These are phyloP conservation scores for Hemisphaericaspora subhashii DNA, from an alignment of 1,139 yeast genomes.

Conservation along the genomic window DNA sequence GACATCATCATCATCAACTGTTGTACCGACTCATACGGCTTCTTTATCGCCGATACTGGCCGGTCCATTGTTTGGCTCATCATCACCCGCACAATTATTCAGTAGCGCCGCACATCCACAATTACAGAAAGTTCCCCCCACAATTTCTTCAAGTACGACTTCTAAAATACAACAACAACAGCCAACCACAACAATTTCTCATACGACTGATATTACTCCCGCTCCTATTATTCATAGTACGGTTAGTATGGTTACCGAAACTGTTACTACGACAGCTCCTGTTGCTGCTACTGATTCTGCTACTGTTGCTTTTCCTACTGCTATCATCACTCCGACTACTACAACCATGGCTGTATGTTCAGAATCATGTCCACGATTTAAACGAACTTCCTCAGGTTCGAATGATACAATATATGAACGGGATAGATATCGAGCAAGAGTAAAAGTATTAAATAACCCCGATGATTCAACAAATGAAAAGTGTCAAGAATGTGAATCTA, in stretches of 20 bases:
- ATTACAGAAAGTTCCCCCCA: neutral
- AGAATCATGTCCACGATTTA: constrained; percentile 14
- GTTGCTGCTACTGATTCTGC: neutral
- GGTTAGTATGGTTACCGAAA: neutral
- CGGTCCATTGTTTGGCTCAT: too few species aligned
- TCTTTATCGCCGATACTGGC: too few species aligned
- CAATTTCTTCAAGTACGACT: neutral
- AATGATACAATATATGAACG: constrained; percentile 44
- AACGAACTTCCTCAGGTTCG: constrained; percentile 44
- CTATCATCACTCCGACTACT: neutral
- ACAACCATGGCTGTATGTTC: neutral
- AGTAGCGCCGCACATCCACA: constrained; percentile 1
- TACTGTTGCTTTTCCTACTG: neutral
- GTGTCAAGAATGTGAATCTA: constrained; percentile 35
- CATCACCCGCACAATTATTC: neutral
- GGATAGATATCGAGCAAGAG: constrained; percentile 44
- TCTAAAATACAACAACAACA: neutral
- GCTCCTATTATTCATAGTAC: neutral
- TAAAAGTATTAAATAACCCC: constrained; percentile 32
- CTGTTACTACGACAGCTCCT: neutral
- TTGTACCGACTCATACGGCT: too few species aligned
- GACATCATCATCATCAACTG: neutral
- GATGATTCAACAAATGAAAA: neutral
- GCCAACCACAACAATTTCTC: too few species aligned
- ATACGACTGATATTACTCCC: neutral